Conservation (phyloP, 2,329 filamentous ascomycete genomes). For the Fusarium sp. region DNA sequence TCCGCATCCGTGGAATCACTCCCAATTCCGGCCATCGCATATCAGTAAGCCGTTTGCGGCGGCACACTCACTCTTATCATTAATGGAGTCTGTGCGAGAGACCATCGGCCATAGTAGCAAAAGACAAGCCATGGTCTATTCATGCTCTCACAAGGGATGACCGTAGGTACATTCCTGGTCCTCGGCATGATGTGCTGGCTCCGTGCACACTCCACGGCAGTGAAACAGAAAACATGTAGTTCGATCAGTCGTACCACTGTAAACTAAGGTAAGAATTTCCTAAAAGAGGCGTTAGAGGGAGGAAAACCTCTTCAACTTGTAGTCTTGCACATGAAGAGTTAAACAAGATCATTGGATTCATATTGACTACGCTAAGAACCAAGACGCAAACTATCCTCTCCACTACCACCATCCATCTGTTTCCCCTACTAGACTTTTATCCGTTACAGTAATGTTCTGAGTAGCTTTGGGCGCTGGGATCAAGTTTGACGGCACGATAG, state of each 20-base stretch:
- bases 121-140: background rate
- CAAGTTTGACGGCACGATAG: background rate
- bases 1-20: background rate
- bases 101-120: background rate
- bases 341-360: background rate
- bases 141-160: background rate
- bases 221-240: background rate
- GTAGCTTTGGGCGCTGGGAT: background rate
- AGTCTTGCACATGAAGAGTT: background rate
- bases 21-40: background rate
- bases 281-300: background rate
- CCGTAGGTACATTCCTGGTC: background rate
- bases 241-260: background rate
- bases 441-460: background rate
- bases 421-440: background rate
- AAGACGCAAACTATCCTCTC: background rate
- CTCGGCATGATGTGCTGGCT: background rate
- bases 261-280: fast-evolving
- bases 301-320: fast-evolving
- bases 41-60: background rate
- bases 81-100: background rate
- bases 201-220: background rate
- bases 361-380: background rate
- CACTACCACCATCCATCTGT: background rate
- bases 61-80: background rate